Conservation (phyloP, 345 rosid genomes). For the Euphorbia peplus region DNA sequence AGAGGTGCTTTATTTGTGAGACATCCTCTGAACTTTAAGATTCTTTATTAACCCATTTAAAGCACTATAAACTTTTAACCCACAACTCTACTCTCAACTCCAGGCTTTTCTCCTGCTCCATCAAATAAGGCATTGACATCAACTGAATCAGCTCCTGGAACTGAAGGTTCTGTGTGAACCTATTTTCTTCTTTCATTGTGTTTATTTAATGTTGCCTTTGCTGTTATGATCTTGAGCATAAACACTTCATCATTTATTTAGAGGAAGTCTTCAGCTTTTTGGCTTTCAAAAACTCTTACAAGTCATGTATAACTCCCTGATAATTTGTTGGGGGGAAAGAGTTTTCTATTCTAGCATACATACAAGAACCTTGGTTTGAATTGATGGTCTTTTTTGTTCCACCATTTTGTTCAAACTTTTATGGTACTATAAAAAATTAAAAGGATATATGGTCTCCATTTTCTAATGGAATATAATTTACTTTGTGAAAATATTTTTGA, state of each 20-base stretch:
- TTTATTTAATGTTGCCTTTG: background rate
- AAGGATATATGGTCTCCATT: too few relatives aligned
- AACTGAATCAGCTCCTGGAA: background rate
- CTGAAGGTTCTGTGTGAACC: slow-evolving; percentile 7
- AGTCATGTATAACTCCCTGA: background rate
- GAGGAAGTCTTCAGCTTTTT: background rate
- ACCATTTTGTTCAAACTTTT: too few relatives aligned
- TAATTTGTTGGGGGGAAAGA: too few relatives aligned
- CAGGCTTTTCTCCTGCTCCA: slow-evolving; percentile 22
- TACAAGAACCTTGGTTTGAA: too few relatives aligned
- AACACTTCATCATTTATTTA: background rate
- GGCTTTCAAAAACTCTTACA: background rate
- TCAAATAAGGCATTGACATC: slow-evolving; percentile 2
- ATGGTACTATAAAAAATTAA: too few relatives aligned
- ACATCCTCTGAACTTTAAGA: background rate
- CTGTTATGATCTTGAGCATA: background rate
- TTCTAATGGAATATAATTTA: too few relatives aligned
- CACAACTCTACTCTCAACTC: background rate
- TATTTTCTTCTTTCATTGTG: background rate
- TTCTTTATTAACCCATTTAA: background rate
- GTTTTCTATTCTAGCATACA: too few relatives aligned
- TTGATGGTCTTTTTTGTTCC: too few relatives aligned
- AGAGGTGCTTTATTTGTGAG: slow-evolving; percentile 15
- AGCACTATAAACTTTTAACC: background rate
- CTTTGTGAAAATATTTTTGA: too few relatives aligned